These are phyloP conservation scores for Acephala macrosclerotiorum DNA, from an alignment of 2,329 filamentous ascomycete species.

Conservation along the genomic window DNA sequence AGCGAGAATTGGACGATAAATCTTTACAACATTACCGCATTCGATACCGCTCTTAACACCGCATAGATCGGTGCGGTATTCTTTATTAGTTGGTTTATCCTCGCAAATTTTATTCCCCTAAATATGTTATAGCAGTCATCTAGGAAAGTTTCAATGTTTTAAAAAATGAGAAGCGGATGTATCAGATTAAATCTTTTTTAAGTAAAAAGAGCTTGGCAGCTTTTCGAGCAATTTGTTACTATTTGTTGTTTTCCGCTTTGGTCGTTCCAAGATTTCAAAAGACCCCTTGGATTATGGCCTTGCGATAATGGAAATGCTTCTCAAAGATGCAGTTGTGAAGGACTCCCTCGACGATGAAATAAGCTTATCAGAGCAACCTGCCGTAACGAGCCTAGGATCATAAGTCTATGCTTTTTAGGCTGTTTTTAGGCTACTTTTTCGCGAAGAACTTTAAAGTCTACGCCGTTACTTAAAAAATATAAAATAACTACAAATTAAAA, in stretches of 20 bases:
- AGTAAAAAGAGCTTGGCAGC: slow-evolving; percentile 83
- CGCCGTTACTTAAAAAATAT: too few relatives aligned
- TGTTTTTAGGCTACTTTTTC: too few relatives aligned
- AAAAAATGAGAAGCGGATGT: slow-evolving; percentile 95
- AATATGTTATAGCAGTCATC: slow-evolving; percentile 99
- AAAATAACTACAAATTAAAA: too few relatives aligned
- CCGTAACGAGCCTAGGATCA: too few relatives aligned
- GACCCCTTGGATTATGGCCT: slow-evolving; percentile 93
- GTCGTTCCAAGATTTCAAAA: slow-evolving; percentile 65
- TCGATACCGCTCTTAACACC: slow-evolving; percentile 70
- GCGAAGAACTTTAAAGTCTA: too few relatives aligned
- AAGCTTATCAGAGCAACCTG: slow-evolving; percentile 48
- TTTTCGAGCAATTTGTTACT: slow-evolving; percentile 78
- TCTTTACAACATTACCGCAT: slow-evolving; percentile 81
- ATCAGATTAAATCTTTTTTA: slow-evolving; percentile 94
- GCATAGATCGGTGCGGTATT: slow-evolving; percentile 93
- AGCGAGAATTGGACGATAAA: slow-evolving; percentile 96
- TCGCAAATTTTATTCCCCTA: slow-evolving; percentile 93
- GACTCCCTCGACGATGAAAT: slow-evolving; percentile 88
- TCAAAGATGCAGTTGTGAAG: slow-evolving; percentile 93
- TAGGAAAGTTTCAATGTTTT: slow-evolving; percentile 99
- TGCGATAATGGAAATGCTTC: slow-evolving; percentile 91
- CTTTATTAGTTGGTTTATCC: slow-evolving; percentile 93
- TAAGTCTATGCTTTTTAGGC: too few relatives aligned
- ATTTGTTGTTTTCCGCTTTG: slow-evolving; percentile 71